phyloP scores from a whole-genome alignment of 176 grass and related monocot species.

The sorghum (Sorghum bicolor) region Sorghum_bicolor_NCBIv3 NC_012871.2:37813001-37813500 shows the following conservation, averaged over 20 bases:
- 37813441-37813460: slow-evolving; percentile 9
- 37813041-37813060: background rate
- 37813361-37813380: slow-evolving; percentile 14
- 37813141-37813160: background rate
- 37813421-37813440: background rate
- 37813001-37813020: background rate
- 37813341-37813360: slow-evolving; percentile 9
- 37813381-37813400: slow-evolving; percentile 15
- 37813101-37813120: background rate
- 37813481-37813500: slow-evolving; percentile 21
- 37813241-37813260: slow-evolving; percentile 8
- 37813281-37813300: background rate
- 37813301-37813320: slow-evolving; percentile 6
- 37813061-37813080: background rate
- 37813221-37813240: slow-evolving; percentile 7
- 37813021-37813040: background rate
- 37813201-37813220: background rate
- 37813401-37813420: background rate
- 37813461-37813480: background rate
- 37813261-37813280: slow-evolving; percentile 19
- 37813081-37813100: background rate
- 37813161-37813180: background rate
- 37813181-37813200: background rate
- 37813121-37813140: background rate
- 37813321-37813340: background rate